Evolutionary conservation across 495 filamentous ascomycete genomes (phyloP).

Genomic region (Aspergillus heteromorphus): DNA sequence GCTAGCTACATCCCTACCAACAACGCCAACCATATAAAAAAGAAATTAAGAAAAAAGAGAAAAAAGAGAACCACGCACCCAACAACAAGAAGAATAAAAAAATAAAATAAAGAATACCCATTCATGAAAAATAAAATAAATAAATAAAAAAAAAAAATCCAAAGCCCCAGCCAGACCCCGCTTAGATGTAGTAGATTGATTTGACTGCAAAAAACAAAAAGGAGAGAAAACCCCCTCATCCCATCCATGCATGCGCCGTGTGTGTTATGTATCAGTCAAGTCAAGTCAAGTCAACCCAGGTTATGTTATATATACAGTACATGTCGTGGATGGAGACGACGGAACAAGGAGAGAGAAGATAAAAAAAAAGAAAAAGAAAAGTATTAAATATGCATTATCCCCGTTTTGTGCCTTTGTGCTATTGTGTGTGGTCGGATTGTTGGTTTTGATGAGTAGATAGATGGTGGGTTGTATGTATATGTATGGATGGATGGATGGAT

Average conservation of each 20-base stretch:
- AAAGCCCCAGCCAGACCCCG: neutral
- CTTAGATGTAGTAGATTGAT: neutral
- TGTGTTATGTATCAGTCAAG: neutral
- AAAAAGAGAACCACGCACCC: neutral
- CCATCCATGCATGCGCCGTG: neutral
- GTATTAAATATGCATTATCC: neutral
- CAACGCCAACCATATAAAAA: too few relatives aligned
- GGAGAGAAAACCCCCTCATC: conserved; percentile 2
- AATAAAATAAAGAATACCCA: too few relatives aligned
- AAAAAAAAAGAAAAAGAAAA: neutral
- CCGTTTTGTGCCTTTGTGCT: neutral
- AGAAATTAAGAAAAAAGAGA: neutral
- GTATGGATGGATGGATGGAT: too few relatives aligned
- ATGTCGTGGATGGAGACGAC: conserved; percentile 1
- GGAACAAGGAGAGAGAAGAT: conserved; percentile 4
- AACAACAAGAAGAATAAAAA: neutral
- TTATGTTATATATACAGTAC: neutral
- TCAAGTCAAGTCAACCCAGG: too few relatives aligned
- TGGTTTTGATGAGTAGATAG: too few relatives aligned
- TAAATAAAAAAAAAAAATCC: neutral
- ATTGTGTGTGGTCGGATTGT: neutral
- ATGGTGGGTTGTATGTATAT: too few relatives aligned
- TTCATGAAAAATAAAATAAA: conserved; percentile 7
- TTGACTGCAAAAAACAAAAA: conserved; percentile 7
- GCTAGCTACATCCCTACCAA: neutral